Conservation (phyloP, 306 rosid genomes). For the Neltuma alba region DNA sequence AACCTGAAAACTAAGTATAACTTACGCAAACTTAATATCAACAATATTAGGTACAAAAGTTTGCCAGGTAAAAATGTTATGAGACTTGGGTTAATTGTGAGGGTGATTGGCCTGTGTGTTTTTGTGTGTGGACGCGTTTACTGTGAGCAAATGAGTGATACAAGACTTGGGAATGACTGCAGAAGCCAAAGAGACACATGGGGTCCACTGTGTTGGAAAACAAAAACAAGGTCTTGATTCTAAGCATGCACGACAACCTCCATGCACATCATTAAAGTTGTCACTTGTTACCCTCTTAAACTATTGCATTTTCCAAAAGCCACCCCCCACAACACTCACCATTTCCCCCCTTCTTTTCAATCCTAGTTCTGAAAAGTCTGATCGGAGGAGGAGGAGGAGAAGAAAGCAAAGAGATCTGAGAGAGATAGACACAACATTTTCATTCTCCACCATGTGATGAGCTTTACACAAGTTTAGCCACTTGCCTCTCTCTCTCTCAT, state of each 20-base stretch:
- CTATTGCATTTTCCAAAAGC: constrained; percentile 47
- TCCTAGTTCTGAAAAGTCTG: not conserved
- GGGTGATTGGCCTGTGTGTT: not conserved
- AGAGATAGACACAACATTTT: not conserved
- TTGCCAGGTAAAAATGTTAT: constrained; percentile 36
- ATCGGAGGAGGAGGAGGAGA: no score
- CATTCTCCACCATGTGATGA: not conserved
- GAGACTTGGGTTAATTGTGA: constrained; percentile 13
- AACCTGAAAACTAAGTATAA: not conserved
- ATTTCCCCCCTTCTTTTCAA: not conserved
- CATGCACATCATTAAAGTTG: constrained; percentile 53
- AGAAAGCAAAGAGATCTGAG: not conserved
- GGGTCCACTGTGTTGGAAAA: constrained; percentile 60
- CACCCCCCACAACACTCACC: constrained; percentile 23
- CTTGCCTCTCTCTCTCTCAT: not conserved
- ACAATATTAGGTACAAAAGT: constrained; percentile 30
- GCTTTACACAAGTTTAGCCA: not conserved
- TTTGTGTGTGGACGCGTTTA: constrained; percentile 14
- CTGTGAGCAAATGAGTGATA: constrained; percentile 35
- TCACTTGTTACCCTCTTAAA: constrained; percentile 22
- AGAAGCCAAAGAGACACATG: constrained; percentile 39
- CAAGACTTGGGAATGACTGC: constrained; percentile 35
- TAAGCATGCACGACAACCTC: constrained; percentile 51
- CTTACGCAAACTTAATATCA: not conserved
- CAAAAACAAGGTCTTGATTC: constrained; percentile 43